Evolutionary conservation across 192 early-diverging fungal genomes (phyloP).

Genomic region (Coemansia sp.): DNA sequence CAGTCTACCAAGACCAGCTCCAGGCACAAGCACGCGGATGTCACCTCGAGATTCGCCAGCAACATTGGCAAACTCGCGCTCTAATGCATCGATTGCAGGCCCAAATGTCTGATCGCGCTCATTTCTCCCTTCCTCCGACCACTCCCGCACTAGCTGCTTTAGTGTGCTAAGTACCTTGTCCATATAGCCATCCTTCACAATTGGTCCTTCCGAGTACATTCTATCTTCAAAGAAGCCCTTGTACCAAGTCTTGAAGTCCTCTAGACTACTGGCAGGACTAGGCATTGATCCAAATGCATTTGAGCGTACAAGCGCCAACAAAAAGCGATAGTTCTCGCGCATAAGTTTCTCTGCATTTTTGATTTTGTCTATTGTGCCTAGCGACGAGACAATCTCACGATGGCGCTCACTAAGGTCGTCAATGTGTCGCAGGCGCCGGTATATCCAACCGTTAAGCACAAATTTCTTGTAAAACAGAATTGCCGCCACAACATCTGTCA

Average conservation of each 20-base stretch:
- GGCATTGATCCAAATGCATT: slow-evolving; percentile 31
- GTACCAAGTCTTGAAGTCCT: slow-evolving; percentile 26
- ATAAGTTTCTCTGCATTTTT: slow-evolving; percentile 62
- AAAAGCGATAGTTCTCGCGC: slow-evolving; percentile 58
- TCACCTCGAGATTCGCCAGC: slow-evolving; percentile 51
- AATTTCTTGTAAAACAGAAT: slow-evolving; percentile 65
- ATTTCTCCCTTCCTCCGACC: slow-evolving; percentile 76
- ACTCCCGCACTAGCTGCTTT: slow-evolving; percentile 94
- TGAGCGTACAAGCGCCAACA: slow-evolving; percentile 40
- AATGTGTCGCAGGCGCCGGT: slow-evolving; percentile 63
- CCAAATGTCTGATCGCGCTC: slow-evolving; percentile 80
- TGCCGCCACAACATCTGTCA: slow-evolving; percentile 48
- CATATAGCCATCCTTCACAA: slow-evolving; percentile 72
- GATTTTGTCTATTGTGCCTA: slow-evolving; percentile 63
- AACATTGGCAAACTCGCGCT: slow-evolving; percentile 54
- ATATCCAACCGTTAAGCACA: slow-evolving; percentile 59
- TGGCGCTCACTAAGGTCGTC: slow-evolving; percentile 63
- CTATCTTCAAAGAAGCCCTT: slow-evolving; percentile 23
- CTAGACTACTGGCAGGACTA: slow-evolving; percentile 7
- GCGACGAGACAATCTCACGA: slow-evolving; percentile 52
- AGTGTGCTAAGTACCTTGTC: slow-evolving; percentile 87
- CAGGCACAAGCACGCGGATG: slow-evolving; percentile 82
- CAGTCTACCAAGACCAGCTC: slow-evolving; percentile 93
- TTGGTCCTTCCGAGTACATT: slow-evolving; percentile 24
- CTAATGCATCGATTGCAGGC: slow-evolving; percentile 75